Evolutionary conservation across 2,329 filamentous ascomycete species (phyloP).

Genomic region (Fusarium oxysporum): DNA sequence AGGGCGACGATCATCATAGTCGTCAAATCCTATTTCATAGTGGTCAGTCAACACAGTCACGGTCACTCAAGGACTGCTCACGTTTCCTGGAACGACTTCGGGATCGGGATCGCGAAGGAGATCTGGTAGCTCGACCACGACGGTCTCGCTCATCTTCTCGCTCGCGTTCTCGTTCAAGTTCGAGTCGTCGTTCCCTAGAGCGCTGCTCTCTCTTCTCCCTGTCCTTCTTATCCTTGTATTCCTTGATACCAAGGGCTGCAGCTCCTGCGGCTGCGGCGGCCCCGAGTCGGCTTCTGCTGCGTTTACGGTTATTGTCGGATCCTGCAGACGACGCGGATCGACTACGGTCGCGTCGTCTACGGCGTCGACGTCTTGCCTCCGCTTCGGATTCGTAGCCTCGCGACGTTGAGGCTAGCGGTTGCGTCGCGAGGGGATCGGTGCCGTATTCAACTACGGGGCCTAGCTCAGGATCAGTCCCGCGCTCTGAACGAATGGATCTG

Average conservation of each 20-base stretch:
- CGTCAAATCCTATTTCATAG: constrained; percentile 42
- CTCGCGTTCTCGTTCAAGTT: constrained; percentile 39
- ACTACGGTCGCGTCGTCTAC: constrained; percentile 54
- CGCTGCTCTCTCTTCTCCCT: constrained; percentile 50
- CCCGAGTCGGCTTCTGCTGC: constrained; percentile 66
- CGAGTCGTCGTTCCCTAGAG: constrained; percentile 49
- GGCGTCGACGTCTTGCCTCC: constrained; percentile 57
- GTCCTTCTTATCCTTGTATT: constrained; percentile 62
- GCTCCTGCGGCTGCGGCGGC: constrained; percentile 69
- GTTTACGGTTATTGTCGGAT: constrained; percentile 54
- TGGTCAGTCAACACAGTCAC: constrained; percentile 25
- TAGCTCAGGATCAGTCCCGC: constrained; percentile 72
- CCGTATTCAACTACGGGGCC: constrained; percentile 75
- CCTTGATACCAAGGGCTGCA: constrained; percentile 72
- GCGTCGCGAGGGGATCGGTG: constrained; percentile 64
- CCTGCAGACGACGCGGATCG: constrained; percentile 48
- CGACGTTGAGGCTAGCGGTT: constrained; percentile 50
- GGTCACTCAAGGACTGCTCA: constrained; percentile 30
- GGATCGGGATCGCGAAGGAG: constrained; percentile 34
- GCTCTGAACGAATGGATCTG: constrained; percentile 62
- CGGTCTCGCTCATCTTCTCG: constrained; percentile 34
- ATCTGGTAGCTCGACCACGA: constrained; percentile 47
- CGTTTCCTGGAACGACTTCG: constrained; percentile 46
- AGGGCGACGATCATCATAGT: constrained; percentile 52
- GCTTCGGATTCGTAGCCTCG: constrained; percentile 62